Evolutionary conservation across 2,329 filamentous ascomycete species (phyloP).

Genomic region (Aurifilum marmelostoma): DNA sequence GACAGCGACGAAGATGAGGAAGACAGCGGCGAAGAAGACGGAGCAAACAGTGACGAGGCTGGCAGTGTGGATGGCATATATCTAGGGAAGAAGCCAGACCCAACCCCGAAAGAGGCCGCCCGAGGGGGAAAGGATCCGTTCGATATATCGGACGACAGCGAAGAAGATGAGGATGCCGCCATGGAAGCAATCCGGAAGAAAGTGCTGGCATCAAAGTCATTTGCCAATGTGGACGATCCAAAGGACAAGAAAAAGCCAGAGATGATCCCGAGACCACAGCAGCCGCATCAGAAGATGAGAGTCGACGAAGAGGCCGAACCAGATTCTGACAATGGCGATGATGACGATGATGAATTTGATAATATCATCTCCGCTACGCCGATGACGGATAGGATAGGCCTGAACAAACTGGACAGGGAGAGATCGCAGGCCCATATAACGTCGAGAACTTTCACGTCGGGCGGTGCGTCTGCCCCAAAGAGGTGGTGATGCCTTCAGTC

Average conservation of each 20-base stretch:
- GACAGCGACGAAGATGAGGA: conserved; percentile 54
- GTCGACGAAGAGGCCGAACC: conserved; percentile 69
- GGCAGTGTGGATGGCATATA: conserved; percentile 62
- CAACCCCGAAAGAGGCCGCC: conserved; percentile 29
- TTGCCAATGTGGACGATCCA: conserved; percentile 61
- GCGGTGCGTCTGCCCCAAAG: conserved; percentile 51
- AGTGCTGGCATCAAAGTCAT: conserved; percentile 90
- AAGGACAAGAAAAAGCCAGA: conserved; percentile 60
- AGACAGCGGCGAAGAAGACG: conserved; percentile 48
- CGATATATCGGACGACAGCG: conserved; percentile 76
- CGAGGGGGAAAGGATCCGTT: conserved; percentile 66
- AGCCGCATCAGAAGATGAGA: conserved; percentile 63
- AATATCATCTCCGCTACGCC: conserved; percentile 91
- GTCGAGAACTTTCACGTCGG: conserved; percentile 56
- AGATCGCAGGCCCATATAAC: conserved; percentile 51
- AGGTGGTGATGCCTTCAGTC: conserved; percentile 41
- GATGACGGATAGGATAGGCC: conserved; percentile 81
- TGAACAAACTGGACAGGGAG: conserved; percentile 60
- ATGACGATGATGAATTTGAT: conserved; percentile 81
- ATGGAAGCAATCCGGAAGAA: conserved; percentile 92
- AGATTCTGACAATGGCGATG: conserved; percentile 51
- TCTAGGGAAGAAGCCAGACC: conserved; percentile 56
- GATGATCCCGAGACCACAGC: conserved; percentile 63
- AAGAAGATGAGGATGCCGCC: conserved; percentile 79
- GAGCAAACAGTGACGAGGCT: conserved; percentile 46